These are phyloP conservation scores for Zea luxurians DNA, from an alignment of 176 grass and related monocot genomes.

Conservation along the genomic window DNA sequence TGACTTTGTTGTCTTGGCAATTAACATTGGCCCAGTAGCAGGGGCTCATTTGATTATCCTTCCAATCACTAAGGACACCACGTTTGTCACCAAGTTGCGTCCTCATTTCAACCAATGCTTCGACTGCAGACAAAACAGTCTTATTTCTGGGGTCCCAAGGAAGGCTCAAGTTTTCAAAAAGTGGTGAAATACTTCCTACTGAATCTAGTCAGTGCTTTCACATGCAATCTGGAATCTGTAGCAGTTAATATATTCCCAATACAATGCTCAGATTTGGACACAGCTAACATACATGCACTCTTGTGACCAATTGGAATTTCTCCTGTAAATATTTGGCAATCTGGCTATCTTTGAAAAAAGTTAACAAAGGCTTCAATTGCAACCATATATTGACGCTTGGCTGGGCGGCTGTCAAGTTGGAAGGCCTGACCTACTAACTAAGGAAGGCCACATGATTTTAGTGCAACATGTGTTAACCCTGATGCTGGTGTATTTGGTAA, in stretches of 20 bases:
- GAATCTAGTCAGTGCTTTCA: background rate
- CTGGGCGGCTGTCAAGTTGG: too few species aligned
- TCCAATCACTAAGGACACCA: conserved; percentile 51
- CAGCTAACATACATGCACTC: too few species aligned
- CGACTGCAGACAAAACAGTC: conserved; percentile 20
- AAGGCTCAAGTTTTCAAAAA: background rate
- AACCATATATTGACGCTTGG: too few species aligned
- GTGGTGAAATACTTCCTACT: background rate
- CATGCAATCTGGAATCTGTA: background rate
- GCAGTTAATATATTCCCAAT: background rate
- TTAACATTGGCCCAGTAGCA: conserved; percentile 41
- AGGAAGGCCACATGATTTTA: too few species aligned
- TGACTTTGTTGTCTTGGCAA: conserved; percentile 45
- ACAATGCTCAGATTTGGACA: too few species aligned
- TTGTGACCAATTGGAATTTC: too few species aligned
- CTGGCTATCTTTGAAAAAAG: too few species aligned
- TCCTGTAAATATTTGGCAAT: too few species aligned
- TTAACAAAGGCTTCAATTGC: too few species aligned
- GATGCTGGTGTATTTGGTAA: too few species aligned
- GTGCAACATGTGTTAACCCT: too few species aligned
- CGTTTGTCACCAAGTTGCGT: conserved; percentile 38
- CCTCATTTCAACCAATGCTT: conserved; percentile 58
- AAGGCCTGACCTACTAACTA: too few species aligned
- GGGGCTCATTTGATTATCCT: conserved; percentile 61
- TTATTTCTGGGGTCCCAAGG: conserved; percentile 2